A percentile compares a stretch with the other conserved stretches of the same genome.
These are phyloP conservation scores for Nitzschia putrida DNA, from an alignment of 108 stramenopile genomes.

Conservation along the genomic window DNA sequence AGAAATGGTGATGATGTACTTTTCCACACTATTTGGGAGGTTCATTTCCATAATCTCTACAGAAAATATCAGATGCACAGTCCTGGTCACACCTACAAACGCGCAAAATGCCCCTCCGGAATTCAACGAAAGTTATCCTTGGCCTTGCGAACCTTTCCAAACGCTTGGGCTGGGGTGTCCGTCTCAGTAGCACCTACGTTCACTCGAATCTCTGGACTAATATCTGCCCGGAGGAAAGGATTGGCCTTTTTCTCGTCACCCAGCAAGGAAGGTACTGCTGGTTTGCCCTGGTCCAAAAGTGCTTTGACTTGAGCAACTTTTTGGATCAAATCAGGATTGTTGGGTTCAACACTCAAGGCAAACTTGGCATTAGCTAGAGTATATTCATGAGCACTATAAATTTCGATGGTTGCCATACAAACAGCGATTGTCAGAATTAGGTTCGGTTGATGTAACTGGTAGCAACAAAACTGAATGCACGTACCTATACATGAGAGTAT, in stretches of 20 bases:
- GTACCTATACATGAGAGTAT: constrained; percentile 74
- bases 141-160: constrained; percentile 64
- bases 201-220: constrained; percentile 66
- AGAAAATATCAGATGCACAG: too few relatives aligned
- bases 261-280: constrained; percentile 77
- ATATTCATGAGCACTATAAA: constrained; percentile 80
- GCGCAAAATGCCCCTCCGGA: neutral
- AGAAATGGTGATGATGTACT: too few relatives aligned
- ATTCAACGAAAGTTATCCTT: constrained; percentile 62
- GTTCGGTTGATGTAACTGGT: too few relatives aligned
- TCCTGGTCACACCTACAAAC: too few relatives aligned
- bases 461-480: too few relatives aligned
- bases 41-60: too few relatives aligned
- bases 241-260: constrained; percentile 75
- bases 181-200: constrained; percentile 55
- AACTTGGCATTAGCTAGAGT: constrained; percentile 77
- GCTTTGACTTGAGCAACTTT: constrained; percentile 54
- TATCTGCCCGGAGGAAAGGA: constrained; percentile 78
- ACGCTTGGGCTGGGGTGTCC: constrained; percentile 55
- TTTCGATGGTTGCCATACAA: neutral
- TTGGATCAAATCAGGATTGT: constrained; percentile 57
- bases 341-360: constrained; percentile 77
- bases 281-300: constrained; percentile 54
- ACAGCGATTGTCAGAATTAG: neutral
- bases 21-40: too few relatives aligned